A percentile compares a stretch with the other conserved stretches of the same genome.
Evolutionary conservation across 208 protist species (phyloP).

Genomic region (Trypanosomatidae sp.): DNA sequence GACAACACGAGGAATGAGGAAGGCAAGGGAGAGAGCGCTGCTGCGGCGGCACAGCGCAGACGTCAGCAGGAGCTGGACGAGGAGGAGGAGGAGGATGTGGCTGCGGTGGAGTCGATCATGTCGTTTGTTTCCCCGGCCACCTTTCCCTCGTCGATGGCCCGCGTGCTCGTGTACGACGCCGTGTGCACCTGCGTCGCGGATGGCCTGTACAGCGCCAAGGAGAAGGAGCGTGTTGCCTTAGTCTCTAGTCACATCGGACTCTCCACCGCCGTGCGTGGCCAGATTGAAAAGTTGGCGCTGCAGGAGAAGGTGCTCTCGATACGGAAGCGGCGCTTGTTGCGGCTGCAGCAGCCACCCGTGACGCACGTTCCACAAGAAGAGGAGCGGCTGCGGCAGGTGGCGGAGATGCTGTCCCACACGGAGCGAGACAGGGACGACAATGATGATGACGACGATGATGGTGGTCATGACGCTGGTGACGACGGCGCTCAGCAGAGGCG

Average conservation of each 20-base stretch:
- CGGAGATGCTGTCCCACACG: too few relatives aligned
- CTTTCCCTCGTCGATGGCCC: slow-evolving; percentile 48
- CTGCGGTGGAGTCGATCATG: slow-evolving; percentile 27
- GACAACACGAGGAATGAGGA: too few relatives aligned
- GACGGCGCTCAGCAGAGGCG: too few relatives aligned
- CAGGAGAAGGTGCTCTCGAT: slow-evolving; percentile 58
- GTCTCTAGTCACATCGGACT: slow-evolving; percentile 65
- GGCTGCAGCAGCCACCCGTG: not conserved
- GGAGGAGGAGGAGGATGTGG: slow-evolving; percentile 20
- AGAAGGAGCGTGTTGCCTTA: slow-evolving; percentile 51
- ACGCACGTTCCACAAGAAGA: not conserved
- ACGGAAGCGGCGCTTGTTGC: slow-evolving; percentile 50
- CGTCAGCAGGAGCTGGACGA: too few relatives aligned
- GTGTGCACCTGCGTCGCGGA: slow-evolving; percentile 62
- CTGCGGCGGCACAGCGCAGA: too few relatives aligned
- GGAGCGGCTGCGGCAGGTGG: slow-evolving; percentile 4
- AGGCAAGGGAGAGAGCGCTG: too few relatives aligned
- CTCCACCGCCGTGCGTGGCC: slow-evolving; percentile 51
- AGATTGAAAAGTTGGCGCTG: slow-evolving; percentile 64
- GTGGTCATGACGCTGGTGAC: too few relatives aligned
- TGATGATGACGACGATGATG: too few relatives aligned
- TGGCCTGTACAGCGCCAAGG: slow-evolving; percentile 46
- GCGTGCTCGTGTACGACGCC: slow-evolving; percentile 69
- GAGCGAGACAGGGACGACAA: too few relatives aligned
- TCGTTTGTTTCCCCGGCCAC: slow-evolving; percentile 47